These are phyloP conservation scores for Phytophthora hibernalis DNA, from an alignment of 352 stramenopile species.

Conservation along the genomic window DNA sequence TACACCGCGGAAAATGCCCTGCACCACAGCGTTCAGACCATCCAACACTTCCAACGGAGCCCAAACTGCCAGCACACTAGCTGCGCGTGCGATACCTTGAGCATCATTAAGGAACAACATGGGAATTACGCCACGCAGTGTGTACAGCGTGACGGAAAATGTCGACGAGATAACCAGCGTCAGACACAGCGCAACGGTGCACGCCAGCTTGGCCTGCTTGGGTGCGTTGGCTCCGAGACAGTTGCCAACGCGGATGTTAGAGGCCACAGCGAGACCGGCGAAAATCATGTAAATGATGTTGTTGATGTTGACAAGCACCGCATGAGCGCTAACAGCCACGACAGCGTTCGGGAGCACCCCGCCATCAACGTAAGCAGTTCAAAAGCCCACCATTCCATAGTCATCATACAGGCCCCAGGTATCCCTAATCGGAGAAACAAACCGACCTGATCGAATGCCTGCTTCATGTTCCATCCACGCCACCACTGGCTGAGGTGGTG, in stretches of 20 bases:
- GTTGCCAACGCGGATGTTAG: conserved; percentile 75
- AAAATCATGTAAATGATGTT: conserved; percentile 74
- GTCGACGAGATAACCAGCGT: conserved; percentile 40
- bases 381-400: conserved; percentile 76
- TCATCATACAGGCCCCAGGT: conserved; percentile 53
- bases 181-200: conserved; percentile 41
- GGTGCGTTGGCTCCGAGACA: conserved; percentile 55
- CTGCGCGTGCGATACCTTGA: conserved; percentile 45
- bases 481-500: conserved; percentile 50
- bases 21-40: conserved; percentile 54
- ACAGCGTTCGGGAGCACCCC: conserved; percentile 55
- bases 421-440: conserved; percentile 61
- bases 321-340: conserved; percentile 63
- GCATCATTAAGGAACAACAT: conserved; percentile 54
- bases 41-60: conserved; percentile 61
- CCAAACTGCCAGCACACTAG: conserved; percentile 51
- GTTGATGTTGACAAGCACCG: conserved; percentile 70
- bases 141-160: conserved; percentile 35
- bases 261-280: conserved; percentile 55
- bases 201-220: conserved; percentile 54
- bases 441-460: conserved; percentile 38
- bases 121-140: conserved; percentile 33
- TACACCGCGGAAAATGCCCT: conserved; percentile 73
- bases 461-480: conserved; percentile 51
- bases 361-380: conserved; percentile 67